Evolutionary conservation across 441 rosid species (phyloP).

Genomic region (Populus hybrid): DNA sequence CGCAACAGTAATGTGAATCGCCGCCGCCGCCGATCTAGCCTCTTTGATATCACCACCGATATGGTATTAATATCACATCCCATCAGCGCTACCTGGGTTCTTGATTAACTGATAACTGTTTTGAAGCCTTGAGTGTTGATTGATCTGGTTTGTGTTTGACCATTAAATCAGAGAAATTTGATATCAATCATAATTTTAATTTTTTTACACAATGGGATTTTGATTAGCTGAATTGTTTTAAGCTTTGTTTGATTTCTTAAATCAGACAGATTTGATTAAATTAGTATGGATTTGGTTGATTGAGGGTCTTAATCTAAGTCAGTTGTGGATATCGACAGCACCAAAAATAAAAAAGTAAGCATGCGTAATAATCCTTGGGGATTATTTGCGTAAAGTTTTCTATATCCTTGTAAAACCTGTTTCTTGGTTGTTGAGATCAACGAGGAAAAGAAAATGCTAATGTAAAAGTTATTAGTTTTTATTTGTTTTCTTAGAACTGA

Average conservation of each 20-base stretch:
- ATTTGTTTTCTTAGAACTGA: background rate
- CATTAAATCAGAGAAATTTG: background rate
- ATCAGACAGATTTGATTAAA: background rate
- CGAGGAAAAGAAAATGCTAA: background rate
- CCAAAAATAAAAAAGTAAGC: background rate
- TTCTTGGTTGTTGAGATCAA: background rate
- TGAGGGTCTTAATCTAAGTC: background rate
- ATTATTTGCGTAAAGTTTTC: background rate
- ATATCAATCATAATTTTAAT: too few species aligned
- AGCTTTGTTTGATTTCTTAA: background rate
- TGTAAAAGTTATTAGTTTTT: background rate
- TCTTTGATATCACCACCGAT: conserved; percentile 89
- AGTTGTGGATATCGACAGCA: background rate
- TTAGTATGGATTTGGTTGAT: background rate
- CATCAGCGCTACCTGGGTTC: background rate
- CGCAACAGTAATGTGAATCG: conserved; percentile 71
- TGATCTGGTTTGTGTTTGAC: background rate
- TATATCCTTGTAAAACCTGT: too few species aligned
- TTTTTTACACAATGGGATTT: background rate
- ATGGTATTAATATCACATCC: conserved; percentile 36
- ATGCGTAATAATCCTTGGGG: background rate
- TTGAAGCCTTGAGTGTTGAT: background rate
- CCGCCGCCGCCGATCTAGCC: conserved; percentile 90
- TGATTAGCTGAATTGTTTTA: background rate
- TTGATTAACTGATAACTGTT: background rate